These are phyloP conservation scores for Plantago ovata DNA, from an alignment of 257 asterid genomes.

Conservation along the genomic window DNA sequence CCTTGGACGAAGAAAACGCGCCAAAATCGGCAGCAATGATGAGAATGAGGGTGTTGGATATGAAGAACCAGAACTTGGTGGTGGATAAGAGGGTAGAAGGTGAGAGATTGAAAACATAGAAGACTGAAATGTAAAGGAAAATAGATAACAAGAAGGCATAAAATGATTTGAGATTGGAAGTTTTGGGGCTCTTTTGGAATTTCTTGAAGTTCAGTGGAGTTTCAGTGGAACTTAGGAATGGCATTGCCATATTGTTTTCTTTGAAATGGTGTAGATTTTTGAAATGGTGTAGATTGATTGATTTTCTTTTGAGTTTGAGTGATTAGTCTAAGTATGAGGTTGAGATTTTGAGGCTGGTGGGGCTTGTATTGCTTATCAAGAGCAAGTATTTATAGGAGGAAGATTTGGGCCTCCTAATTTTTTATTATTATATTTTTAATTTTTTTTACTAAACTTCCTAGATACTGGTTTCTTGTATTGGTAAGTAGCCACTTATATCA, in stretches of 20 bases:
- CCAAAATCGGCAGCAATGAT: slow-evolving; percentile 54
- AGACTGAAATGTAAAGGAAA: slow-evolving; percentile 38
- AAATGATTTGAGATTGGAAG: slow-evolving; percentile 33
- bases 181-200: slow-evolving; percentile 27
- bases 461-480: no score
- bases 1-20: slow-evolving; percentile 34
- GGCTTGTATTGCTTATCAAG: not conserved
- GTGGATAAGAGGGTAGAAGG: slow-evolving; percentile 42
- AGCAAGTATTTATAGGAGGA: slow-evolving; percentile 39
- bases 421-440: no score
- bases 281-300: not conserved
- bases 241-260: slow-evolving; percentile 34
- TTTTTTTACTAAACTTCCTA: no score
- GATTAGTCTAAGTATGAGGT: not conserved
- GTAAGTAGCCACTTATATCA: no score
- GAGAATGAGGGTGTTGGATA: slow-evolving; percentile 59
- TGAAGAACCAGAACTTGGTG: slow-evolving; percentile 65
- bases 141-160: slow-evolving; percentile 37
- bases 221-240: slow-evolving; percentile 22
- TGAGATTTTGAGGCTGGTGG: slow-evolving; percentile 15
- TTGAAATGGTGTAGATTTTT: slow-evolving; percentile 15
- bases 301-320: not conserved
- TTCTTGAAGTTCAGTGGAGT: slow-evolving; percentile 22
- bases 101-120: slow-evolving; percentile 51
- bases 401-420: not conserved